Evolutionary conservation across 306 rosid species (phyloP).

Genomic region (Sophora flavescens): DNA sequence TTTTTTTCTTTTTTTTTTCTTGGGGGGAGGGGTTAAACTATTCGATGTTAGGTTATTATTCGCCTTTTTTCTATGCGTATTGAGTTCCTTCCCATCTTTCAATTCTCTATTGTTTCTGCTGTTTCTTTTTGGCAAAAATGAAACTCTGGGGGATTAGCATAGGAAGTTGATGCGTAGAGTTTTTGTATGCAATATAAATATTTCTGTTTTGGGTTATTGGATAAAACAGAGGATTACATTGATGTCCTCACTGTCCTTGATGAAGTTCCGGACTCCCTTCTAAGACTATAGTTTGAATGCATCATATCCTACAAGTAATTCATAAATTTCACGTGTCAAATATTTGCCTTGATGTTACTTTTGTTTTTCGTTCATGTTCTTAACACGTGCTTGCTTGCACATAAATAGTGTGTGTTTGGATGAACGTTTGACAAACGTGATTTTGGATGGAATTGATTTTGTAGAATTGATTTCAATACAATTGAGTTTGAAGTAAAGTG

Average conservation of each 20-base stretch:
- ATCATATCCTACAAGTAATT: constrained; percentile 21
- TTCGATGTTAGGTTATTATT: constrained; percentile 32
- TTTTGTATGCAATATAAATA: constrained; percentile 20
- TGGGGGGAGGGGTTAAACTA: too few species aligned
- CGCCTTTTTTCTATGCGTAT: constrained; percentile 29
- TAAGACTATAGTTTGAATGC: constrained; percentile 13
- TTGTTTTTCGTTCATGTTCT: neutral
- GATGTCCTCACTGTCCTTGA: constrained; percentile 19
- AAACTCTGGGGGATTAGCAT: constrained; percentile 32
- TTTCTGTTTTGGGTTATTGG: constrained; percentile 30
- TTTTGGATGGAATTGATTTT: too few species aligned
- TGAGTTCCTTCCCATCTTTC: constrained; percentile 29
- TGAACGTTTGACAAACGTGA: too few species aligned
- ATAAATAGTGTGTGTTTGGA: too few species aligned
- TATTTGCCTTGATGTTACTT: neutral
- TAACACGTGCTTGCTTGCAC: neutral
- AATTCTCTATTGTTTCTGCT: constrained; percentile 33
- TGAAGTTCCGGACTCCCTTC: constrained; percentile 10
- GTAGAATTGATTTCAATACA: too few species aligned
- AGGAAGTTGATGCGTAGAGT: constrained; percentile 32
- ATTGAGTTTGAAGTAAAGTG: too few species aligned
- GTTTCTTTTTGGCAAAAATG: constrained; percentile 40
- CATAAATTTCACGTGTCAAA: constrained; percentile 1
- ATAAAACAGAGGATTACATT: constrained; percentile 22
- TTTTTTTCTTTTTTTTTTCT: too few species aligned